phyloP scores from a whole-genome alignment of 2,329 filamentous ascomycete species.

The Celoporthe dispersa region DNA sequence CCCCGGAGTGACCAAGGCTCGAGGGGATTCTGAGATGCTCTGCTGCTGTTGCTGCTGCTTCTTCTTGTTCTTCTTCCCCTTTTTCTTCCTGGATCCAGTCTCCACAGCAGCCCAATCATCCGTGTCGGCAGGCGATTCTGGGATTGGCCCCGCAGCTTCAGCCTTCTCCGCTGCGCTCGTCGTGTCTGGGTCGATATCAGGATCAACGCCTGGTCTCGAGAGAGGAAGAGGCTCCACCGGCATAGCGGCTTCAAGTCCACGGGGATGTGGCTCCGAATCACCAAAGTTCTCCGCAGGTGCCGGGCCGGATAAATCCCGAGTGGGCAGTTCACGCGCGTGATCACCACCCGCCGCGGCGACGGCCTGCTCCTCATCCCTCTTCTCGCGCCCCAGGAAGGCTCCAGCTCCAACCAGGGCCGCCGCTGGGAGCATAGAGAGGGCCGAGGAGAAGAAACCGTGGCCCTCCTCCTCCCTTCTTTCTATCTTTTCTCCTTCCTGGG shows the following conservation, averaged over 20 bases:
- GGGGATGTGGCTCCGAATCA: background rate
- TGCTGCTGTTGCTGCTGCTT: constrained; percentile 34
- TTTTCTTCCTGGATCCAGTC: constrained; percentile 37
- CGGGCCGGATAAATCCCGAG: too few species aligned
- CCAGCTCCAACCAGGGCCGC: constrained; percentile 31
- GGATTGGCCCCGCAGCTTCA: constrained; percentile 28
- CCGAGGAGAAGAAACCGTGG: constrained; percentile 31
- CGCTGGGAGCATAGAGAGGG: constrained; percentile 32
- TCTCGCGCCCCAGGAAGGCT: constrained; percentile 33
- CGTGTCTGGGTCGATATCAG: constrained; percentile 5
- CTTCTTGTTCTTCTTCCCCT: constrained; percentile 41
- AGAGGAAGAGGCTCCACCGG: constrained; percentile 1
- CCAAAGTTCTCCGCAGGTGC: background rate
- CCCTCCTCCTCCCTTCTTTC: background rate
- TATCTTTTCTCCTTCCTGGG: background rate
- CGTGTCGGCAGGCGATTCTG: constrained; percentile 32
- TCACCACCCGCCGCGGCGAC: too few species aligned
- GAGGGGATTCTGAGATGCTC: background rate
- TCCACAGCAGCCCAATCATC: constrained; percentile 36
- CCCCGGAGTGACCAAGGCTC: background rate
- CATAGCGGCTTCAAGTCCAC: background rate
- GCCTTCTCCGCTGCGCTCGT: constrained; percentile 30
- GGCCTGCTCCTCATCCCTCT: constrained; percentile 21
- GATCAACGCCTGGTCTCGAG: background rate
- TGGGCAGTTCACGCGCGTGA: too few species aligned